A percentile compares a stretch with the other conserved stretches of the same genome.
These are phyloP conservation scores for Aschersonia sp. DNA, from an alignment of 2,329 filamentous ascomycete genomes.

Conservation along the genomic window DNA sequence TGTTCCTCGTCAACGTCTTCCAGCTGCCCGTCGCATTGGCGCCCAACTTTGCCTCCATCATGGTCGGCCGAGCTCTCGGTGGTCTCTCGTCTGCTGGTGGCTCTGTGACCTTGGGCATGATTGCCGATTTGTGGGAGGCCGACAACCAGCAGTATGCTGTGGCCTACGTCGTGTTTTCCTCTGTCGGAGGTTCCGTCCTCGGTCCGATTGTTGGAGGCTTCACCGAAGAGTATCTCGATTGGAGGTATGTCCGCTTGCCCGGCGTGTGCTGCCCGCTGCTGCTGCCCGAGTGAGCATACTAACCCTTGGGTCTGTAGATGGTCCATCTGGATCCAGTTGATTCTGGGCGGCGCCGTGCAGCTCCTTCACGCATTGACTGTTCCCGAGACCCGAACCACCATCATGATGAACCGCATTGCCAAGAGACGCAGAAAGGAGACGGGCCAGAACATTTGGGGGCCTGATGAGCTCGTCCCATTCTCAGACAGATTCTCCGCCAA, in stretches of 20 bases:
- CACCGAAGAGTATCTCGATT: constrained; percentile 49
- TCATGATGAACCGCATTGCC: constrained; percentile 67
- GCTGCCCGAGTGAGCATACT: too few relatives aligned
- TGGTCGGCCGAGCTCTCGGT: constrained; percentile 57
- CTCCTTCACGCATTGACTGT: constrained; percentile 52
- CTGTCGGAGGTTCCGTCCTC: constrained; percentile 61
- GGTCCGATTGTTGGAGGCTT: constrained; percentile 71
- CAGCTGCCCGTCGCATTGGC: constrained; percentile 59
- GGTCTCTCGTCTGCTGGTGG: constrained; percentile 59
- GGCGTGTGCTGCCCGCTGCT: too few relatives aligned
- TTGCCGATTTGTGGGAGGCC: constrained; percentile 59
- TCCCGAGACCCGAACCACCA: constrained; percentile 62
- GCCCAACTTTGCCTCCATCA: constrained; percentile 55
- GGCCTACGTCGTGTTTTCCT: constrained; percentile 64
- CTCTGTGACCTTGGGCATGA: constrained; percentile 61
- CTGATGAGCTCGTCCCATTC: constrained; percentile 54
- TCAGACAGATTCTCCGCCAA: constrained; percentile 40
- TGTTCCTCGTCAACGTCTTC: constrained; percentile 67
- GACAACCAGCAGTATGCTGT: constrained; percentile 63
- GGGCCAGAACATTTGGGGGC: constrained; percentile 51
- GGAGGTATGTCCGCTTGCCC: constrained; percentile 32
- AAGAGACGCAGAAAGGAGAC: constrained; percentile 53
- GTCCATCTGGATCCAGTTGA: constrained; percentile 76
- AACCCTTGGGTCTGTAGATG: constrained; percentile 17
- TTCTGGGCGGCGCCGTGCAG: constrained; percentile 59